phyloP scores from a whole-genome alignment of 176 grass and related monocot genomes.

The Aegilops bicornis region DNA sequence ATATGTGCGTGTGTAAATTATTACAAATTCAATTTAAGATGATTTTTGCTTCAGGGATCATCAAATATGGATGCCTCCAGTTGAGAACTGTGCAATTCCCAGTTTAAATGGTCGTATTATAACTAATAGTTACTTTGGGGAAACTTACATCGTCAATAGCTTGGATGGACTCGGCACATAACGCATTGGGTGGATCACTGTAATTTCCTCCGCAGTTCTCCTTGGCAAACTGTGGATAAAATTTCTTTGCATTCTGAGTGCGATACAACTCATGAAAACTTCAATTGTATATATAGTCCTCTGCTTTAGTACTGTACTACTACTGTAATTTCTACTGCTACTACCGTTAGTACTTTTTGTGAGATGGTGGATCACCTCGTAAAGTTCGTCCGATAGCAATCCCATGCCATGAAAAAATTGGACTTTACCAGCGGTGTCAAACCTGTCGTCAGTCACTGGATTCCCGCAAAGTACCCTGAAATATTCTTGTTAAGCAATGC shows the following conservation, averaged over 20 bases:
- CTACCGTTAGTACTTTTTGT: neutral
- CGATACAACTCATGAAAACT: neutral
- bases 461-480: slow-evolving; percentile 50
- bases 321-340: neutral
- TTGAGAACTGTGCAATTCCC: neutral
- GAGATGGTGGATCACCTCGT: slow-evolving; percentile 31
- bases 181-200: neutral
- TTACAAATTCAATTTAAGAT: neutral
- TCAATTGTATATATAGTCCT: neutral
- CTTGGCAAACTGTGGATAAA: slow-evolving; percentile 13
- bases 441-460: slow-evolving; percentile 24
- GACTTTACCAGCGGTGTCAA: slow-evolving; percentile 26
- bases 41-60: neutral
- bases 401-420: slow-evolving; percentile 48
- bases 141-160: slow-evolving; percentile 31
- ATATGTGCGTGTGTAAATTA: neutral
- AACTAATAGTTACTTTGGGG: neutral
- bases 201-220: slow-evolving; percentile 42
- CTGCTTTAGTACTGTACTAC: neutral
- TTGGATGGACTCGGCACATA: slow-evolving; percentile 28
- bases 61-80: neutral
- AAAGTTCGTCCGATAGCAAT: slow-evolving; percentile 52
- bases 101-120: neutral
- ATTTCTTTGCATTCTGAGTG: neutral
- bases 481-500: neutral